Evolutionary conservation across 768 basidiomycete genomes (phyloP).

Genomic region (Rossbeevera mucosa): DNA sequence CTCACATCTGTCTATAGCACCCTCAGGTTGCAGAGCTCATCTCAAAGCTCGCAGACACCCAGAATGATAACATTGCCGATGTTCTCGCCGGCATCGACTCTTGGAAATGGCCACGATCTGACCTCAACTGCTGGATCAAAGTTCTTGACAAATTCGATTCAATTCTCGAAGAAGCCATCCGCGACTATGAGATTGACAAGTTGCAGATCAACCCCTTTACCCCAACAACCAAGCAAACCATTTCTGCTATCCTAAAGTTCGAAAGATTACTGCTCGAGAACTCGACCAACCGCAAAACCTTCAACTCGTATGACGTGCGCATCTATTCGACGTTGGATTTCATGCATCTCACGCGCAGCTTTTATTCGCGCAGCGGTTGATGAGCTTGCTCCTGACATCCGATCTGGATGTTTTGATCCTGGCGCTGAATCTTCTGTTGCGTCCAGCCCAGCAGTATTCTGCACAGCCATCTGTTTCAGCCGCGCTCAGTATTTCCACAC

Average conservation of each 20-base stretch:
- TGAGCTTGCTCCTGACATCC: constrained; percentile 79
- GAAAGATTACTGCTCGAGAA: constrained; percentile 90
- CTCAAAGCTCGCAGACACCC: constrained; percentile 56
- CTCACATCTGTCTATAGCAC: constrained; percentile 43
- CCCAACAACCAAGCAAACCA: constrained; percentile 62
- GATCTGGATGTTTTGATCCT: constrained; percentile 86
- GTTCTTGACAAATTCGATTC: constrained; percentile 94
- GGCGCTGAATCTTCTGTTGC: constrained; percentile 79
- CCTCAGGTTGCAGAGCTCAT: constrained; percentile 81
- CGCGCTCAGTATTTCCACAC: constrained; percentile 74
- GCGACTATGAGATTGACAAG: constrained; percentile 81
- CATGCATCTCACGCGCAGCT: constrained; percentile 5
- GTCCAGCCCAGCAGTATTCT: constrained; percentile 94
- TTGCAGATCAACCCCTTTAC: constrained; percentile 79
- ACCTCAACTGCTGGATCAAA: constrained; percentile 94
- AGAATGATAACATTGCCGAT: constrained; percentile 66
- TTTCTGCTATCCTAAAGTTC: constrained; percentile 84
- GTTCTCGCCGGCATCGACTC: constrained; percentile 64
- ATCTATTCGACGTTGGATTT: background rate
- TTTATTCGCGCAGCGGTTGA: constrained; percentile 62
- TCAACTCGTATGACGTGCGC: constrained; percentile 92
- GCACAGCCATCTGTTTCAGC: constrained; percentile 80
- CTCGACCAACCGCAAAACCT: constrained; percentile 96
- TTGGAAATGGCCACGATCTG: constrained; percentile 96
- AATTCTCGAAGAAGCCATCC: constrained; percentile 78